Base-by-base conservation (phyloP, 2,329 filamentous ascomycete species). In the Reticulascus tulasneorum region DNA sequence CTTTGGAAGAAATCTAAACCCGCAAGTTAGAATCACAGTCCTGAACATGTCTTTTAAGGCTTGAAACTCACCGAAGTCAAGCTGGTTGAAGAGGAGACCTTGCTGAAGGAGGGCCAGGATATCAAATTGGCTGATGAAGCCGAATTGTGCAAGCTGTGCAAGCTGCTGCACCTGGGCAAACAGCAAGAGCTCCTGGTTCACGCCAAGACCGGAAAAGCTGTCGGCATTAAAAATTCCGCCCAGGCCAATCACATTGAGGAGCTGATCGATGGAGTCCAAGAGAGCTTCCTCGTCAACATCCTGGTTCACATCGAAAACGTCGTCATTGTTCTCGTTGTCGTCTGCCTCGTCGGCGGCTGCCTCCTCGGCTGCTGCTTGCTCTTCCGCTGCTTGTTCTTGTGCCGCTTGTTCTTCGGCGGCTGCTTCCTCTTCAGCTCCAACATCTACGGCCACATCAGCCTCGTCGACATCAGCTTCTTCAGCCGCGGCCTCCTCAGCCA, bases 1-100 rank as follows among this genome's bases (percentile, higher is more conserved):
- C n/a, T n/a, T n/a, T n/a, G n/a, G n/a, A n/a, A n/a, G n/a, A n/a
- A n/a, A n/a, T n/a, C n/a, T n/a, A n/a, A n/a, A n/a, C n/a, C n/a
- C n/a, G n/a, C n/a, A n/a, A n/a, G n/a, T n/a, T n/a, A n/a, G n/a
- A n/a, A n/a, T n/a, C n/a, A n/a, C n/a, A n/a, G n/a, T n/a, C n/a
- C n/a, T n/a, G n/a, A n/a, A n/a, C n/a, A n/a, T n/a, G n/a, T n/a
- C n/a, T n/a, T n/a, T n/a, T n/a, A n/a, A n/a, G n/a, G n/a, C n/a
- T n/a, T n/a, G n/a, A 38, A 45, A 50, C 53, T 58, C 60, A 63
- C 63, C 37, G 12, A 53, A 18, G 11, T 44, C 46, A 44, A 48
- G 29, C 8, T 44, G 43, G 27, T 38, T 44, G 32, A 40, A 43
- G 9, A 46, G 27, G 17, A 48, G 37, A 16, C 45, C 47, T 42